Evolutionary conservation across 306 rosid genomes (phyloP), one percentile per base, ranked within the genome.

Genomic region (Trifolium repens): DNA sequence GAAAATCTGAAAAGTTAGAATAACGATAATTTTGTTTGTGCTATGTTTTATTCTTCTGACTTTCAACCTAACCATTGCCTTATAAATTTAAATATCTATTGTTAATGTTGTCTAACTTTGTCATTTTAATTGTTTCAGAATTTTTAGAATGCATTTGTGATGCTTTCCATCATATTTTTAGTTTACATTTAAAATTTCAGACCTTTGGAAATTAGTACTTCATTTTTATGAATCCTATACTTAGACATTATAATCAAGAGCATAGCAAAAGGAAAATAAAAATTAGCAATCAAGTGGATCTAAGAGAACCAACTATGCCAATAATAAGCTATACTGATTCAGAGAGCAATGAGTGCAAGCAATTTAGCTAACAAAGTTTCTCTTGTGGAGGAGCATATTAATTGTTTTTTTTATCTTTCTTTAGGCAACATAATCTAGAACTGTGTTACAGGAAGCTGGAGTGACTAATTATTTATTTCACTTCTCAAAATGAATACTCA

Each of bases 1-100:
- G 30, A 69, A 58, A 75, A 68, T 58, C 26, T 58, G 43, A 35
- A 68, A 44, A 55, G 24, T 17, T 77, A 57, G 69, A 68, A 67
- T 22, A 58, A 26, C 40, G 60, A 22, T 46, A 62, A 34, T 46
- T 44, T 57, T 54, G 17, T 57, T 67, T 16, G 17, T 67, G 80
- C 69, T 58, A 17, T 57, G 55, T 40, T 77, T 42, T 16, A 66
- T 15, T 35, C 52, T 22, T 34, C 8, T 22, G 17, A 22, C 24
- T 14, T 55, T 54, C 3, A 30, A 30, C 34, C 34, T 8, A 22
- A 57, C 69, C 37, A 22, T 14, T 73, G 39, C 57, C 12, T 52
- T 61, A 34, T 74, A 39, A 10, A 35, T 43, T 50, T 64, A 63
- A 65, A 50, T 5, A 16, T 55, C 5, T 42, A 54, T 11, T 43